Base-by-base conservation (phyloP, 1,284 basidiomycete genomes). In the Nidula niveotomentosa region DNA sequence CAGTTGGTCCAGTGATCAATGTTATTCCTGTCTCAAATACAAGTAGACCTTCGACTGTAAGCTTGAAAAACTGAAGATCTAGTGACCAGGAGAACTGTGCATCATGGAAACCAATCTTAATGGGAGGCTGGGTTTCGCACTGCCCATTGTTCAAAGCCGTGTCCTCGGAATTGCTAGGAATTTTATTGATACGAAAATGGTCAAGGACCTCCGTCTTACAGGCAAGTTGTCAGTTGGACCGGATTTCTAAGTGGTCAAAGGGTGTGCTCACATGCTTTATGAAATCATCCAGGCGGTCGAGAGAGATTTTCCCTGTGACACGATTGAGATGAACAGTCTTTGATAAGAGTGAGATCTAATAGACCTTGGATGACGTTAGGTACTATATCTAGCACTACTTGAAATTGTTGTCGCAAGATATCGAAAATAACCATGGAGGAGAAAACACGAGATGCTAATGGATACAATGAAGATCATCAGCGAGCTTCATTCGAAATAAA, bases 1-100 rank as follows among this genome's bases (percentile, higher is more conserved):
- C 37, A 15, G 81, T 86, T 1, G 85, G 82, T 8, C 88, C 88
- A 53, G 86, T 73, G 47, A 91, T 77, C 33, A 90, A 69, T 62
- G 86, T 88, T 60, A 90, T 74, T 13, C 81, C 80, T 49, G 70
- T 76, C 55, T 78, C 75, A 71, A 90, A 90, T 0, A 74, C 62
- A 6, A 89, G 65, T 60, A 86, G 80, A 7, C 66, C 77, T 6
- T 82, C 76, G 44, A 86, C 74, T 8, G 65, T 68, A 6, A 88
- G 72, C 60, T 64, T 18, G 70, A 76, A 49, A 58, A 70, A 4
- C 64, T 71, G 49, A 61, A 52, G 44, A 43, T 71, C 39, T 15
- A 6, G 15, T 15, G 45, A 46, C 45, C 45, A 46, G n/a, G 18
- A 46, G 18, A 46, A 46, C 18, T n/a, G 10, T 12, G 45, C 18